These are phyloP conservation scores for Mitragyna speciosa DNA, from an alignment of 257 asterid genomes.

Conservation along the genomic window DNA sequence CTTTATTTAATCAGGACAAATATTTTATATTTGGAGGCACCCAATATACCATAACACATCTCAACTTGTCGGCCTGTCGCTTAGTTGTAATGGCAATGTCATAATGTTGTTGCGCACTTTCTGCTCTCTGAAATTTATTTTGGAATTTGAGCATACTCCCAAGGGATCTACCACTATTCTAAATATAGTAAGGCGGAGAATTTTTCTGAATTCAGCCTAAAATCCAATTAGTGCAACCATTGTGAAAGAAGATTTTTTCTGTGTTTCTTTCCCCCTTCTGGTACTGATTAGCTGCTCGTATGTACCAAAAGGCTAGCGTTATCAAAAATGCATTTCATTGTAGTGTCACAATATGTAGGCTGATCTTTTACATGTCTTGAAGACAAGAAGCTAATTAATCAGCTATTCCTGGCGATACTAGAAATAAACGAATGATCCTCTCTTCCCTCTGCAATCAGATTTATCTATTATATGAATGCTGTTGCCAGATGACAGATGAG, in stretches of 20 bases:
- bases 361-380: background rate
- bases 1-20: background rate
- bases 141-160: conserved; percentile 4
- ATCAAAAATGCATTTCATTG: background rate
- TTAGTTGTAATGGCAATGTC: background rate
- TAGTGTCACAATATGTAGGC: background rate
- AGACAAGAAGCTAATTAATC: background rate
- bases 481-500: background rate
- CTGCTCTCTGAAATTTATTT: background rate
- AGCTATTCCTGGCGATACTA: background rate
- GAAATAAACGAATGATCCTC: background rate
- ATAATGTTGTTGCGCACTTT: background rate
- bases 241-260: background rate
- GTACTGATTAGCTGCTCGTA: background rate
- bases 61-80: background rate
- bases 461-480: background rate
- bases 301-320: too few relatives aligned
- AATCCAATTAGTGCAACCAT: background rate
- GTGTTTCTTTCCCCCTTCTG: background rate
- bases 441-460: background rate
- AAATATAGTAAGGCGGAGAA: too few relatives aligned
- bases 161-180: too few relatives aligned
- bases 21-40: background rate
- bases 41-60: background rate
- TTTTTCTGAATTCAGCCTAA: background rate